Conservation (phyloP, 345 rosid genomes). For the Lepidium sativum region DNA sequence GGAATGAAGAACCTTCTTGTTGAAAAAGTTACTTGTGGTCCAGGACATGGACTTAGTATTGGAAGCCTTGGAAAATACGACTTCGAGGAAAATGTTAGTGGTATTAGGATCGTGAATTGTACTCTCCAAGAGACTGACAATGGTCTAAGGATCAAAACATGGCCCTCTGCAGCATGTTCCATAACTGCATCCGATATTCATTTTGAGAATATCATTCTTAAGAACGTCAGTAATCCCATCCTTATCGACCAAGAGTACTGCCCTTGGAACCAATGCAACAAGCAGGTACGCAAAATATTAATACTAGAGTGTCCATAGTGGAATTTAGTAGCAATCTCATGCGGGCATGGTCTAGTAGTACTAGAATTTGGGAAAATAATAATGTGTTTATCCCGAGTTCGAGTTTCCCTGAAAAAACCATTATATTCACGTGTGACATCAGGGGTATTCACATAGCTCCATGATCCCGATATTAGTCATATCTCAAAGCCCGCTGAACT, state of each 20-base stretch:
- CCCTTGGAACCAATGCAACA: slow-evolving; percentile 25
- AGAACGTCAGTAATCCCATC: slow-evolving; percentile 54
- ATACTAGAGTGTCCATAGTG: neutral
- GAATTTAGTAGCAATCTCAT: too few species aligned
- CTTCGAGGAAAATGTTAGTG: slow-evolving; percentile 48
- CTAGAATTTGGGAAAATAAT: too few species aligned
- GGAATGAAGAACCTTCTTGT: slow-evolving; percentile 42
- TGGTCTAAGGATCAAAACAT: slow-evolving; percentile 75
- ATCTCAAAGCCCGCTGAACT: too few species aligned
- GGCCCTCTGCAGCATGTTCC: slow-evolving; percentile 37
- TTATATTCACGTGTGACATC: too few species aligned
- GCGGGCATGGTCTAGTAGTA: too few species aligned
- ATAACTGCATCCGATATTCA: slow-evolving; percentile 29
- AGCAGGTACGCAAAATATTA: neutral
- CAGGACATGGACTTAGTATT: slow-evolving; percentile 51
- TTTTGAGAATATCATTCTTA: slow-evolving; percentile 42
- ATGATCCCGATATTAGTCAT: too few species aligned
- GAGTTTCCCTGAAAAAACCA: too few species aligned
- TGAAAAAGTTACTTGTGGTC: slow-evolving; percentile 51
- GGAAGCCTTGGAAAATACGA: slow-evolving; percentile 70
- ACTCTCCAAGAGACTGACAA: slow-evolving; percentile 44
- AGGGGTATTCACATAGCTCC: too few species aligned
- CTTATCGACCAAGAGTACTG: slow-evolving; percentile 55
- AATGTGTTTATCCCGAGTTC: too few species aligned
- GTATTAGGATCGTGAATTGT: slow-evolving; percentile 38